Evolutionary conservation across 2,329 filamentous ascomycete species (phyloP).

Genomic region (Aaosphaeria pasadenensis): DNA sequence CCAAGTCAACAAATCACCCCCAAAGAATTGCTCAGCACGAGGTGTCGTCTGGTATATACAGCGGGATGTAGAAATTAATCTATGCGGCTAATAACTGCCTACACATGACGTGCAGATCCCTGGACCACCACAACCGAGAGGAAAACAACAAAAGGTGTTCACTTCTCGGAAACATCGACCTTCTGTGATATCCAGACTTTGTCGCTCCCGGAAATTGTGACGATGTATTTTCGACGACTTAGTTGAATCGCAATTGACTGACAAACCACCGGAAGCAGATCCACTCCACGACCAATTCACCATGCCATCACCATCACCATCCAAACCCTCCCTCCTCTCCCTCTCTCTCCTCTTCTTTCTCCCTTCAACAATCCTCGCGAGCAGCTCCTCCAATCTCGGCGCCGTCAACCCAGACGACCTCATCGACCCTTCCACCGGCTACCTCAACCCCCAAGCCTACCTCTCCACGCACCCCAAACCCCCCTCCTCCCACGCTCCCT

Average conservation of each 20-base stretch:
- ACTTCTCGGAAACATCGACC: neutral
- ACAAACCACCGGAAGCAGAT: neutral
- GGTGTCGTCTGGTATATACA: neutral
- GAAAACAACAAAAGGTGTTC: neutral
- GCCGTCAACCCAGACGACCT: conserved; percentile 10
- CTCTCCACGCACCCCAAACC: conserved; percentile 7
- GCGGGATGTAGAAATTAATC: neutral
- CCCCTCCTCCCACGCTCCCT: conserved; percentile 2
- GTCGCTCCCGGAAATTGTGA: neutral
- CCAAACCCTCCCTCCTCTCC: neutral
- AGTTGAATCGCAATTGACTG: neutral
- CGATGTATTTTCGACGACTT: neutral
- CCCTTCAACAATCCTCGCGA: neutral
- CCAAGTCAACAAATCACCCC: neutral
- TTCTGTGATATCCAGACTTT: neutral
- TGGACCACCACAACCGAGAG: neutral
- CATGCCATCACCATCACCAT: neutral
- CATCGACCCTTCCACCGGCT: conserved; percentile 1
- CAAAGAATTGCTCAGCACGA: neutral
- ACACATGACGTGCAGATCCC: neutral
- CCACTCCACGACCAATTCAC: neutral
- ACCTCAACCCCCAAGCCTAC: neutral
- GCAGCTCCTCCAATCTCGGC: conserved; percentile 5
- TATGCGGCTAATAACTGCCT: neutral
- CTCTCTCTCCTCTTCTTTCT: neutral